Conservation (phyloP, 106 monocot genomes). For the Chionographis japonica region DNA sequence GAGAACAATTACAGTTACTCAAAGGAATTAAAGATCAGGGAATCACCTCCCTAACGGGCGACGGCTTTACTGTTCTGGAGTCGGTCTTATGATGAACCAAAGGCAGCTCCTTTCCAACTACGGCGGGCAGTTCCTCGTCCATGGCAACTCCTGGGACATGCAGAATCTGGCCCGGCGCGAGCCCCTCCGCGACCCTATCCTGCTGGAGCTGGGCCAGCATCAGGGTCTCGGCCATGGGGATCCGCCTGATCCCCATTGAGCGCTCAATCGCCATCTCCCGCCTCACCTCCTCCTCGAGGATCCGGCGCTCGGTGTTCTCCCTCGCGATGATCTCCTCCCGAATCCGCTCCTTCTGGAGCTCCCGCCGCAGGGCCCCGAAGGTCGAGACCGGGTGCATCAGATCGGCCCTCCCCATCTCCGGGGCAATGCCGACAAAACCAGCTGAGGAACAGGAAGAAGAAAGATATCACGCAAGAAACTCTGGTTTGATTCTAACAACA, state of each 20-base stretch:
- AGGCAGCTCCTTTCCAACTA: no score
- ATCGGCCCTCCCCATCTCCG: not conserved
- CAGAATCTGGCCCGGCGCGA: no score
- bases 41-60: no score
- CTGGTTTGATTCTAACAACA: not conserved
- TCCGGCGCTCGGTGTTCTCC: not conserved
- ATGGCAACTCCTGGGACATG: no score
- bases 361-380: not conserved
- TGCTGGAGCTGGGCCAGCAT: no score
- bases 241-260: not conserved
- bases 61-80: no score
- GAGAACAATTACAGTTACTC: no score
- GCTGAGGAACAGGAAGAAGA: not conserved
- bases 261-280: not conserved
- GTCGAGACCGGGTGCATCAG: not conserved
- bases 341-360: conserved; percentile 5
- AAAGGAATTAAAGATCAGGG: no score
- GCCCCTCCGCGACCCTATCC: no score
- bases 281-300: conserved; percentile 4
- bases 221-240: no score
- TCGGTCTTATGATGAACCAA: no score
- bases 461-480: not conserved
- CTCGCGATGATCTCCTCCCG: conserved; percentile 6
- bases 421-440: not conserved
- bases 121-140: no score